Base-by-base conservation (phyloP, 2,329 filamentous ascomycete genomes). In the Neopestalotiopsis clavispora region DNA sequence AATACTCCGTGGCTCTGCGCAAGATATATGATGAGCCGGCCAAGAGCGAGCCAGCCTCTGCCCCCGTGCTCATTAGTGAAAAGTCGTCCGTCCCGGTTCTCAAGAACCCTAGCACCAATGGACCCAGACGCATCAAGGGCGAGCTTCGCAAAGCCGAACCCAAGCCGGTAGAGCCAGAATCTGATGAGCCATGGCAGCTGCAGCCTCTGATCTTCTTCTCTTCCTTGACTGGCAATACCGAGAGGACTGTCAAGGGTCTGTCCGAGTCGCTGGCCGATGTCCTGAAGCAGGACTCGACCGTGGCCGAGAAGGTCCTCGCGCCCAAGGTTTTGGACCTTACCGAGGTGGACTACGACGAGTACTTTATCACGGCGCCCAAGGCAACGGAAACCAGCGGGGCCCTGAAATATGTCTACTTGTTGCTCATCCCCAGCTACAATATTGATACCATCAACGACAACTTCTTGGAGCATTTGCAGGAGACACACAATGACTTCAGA, bases 401-500 rank as follows among this genome's bases (percentile, higher is more conserved):
- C 23, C 82, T 86, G 2, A 89, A 91, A 70, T 89, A 91, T 74
- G 91, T 98, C 74, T 99, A 98, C 80, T 84, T 97, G 52, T 86
- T 98, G 67, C 82, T 98, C 49, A 81, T 98, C 4, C 96, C 95
- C 0, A 95, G 93, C 71, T 98, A 98, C 84, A 97, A 98, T 77
- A 97, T 98, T 75, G 95, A 98, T 76, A 95, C 93, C 7, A 92
- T 97, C 73, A 89, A 97, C 73, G 92, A 95, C 76, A 95, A 90
- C 17, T 95, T 98, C 78, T 84, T 98, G 30, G 90, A 94, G 72
- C 94, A 97, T 78, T 83, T 99, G 5, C 87, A 92, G 77, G 95
- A 99, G 79, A 98, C 95, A 0, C 95, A 98, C 78, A 90, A 98
- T 81, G 96, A 99, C 80, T 98, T 98, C 84, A 90, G 95, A 69